Percentiles rank a stretch among this genome's conserved stretches.
phyloP scores from a whole-genome alignment of 1,139 yeast genomes.

The Entelexis sorbosivorans region DNA sequence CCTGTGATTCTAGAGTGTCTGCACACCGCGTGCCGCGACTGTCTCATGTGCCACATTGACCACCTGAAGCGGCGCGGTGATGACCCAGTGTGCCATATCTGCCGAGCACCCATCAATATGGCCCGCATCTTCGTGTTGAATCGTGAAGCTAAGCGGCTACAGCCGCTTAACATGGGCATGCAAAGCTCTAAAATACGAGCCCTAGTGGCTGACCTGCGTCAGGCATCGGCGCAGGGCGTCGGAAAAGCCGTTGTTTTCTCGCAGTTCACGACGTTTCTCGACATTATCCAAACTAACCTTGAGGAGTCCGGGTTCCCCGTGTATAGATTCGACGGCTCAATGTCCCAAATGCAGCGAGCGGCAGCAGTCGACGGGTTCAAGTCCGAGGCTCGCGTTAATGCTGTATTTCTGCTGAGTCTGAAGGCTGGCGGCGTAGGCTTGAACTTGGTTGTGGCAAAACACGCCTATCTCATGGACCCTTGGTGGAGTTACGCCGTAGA shows the following conservation, averaged over 20 bases:
- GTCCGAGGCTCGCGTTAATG: conserved; percentile 31
- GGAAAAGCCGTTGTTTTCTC: conserved; percentile 80
- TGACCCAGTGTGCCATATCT: conserved; percentile 32
- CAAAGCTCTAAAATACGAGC: conserved; percentile 57
- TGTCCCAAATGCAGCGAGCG: conserved; percentile 57
- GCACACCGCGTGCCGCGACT: conserved; percentile 65
- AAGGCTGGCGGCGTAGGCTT: conserved; percentile 96
- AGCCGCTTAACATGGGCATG: conserved; percentile 10
- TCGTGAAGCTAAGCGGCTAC: conserved; percentile 1
- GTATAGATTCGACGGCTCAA: conserved; percentile 45
- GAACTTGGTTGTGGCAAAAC: conserved; percentile 73
- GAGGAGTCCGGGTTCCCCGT: conserved; percentile 35
- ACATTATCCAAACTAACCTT: conserved; percentile 58
- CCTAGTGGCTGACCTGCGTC: conserved; percentile 32
- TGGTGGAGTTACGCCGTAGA: conserved; percentile 97
- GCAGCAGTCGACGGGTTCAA: conserved; percentile 48
- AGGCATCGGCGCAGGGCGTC: conserved; percentile 39
- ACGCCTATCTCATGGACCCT: conserved; percentile 90
- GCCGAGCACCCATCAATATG: conserved; percentile 29
- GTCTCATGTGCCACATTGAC: conserved; percentile 59
- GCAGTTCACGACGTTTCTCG: conserved; percentile 77
- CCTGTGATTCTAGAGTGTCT: conserved; percentile 67
- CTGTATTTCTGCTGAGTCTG: conserved; percentile 59
- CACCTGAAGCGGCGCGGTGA: conserved; percentile 30
- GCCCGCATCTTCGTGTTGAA: conserved; percentile 21